Percentiles rank a stretch among this genome's conserved stretches.
Conservation (phyloP, 176 grass and related monocot genomes). For the Carex littledalei region DNA sequence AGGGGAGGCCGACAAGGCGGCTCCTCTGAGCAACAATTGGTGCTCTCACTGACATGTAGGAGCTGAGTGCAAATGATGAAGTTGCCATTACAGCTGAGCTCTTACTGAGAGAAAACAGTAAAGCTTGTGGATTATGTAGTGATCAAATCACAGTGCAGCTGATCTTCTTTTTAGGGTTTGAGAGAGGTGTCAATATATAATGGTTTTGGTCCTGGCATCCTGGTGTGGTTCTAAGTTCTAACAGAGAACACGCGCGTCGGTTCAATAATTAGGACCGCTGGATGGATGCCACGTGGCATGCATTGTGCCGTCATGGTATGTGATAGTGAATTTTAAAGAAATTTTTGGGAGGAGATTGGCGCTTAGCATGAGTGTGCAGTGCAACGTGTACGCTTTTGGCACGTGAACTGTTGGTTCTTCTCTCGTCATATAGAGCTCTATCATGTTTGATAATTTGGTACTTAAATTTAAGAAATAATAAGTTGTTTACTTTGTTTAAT, state of each 20-base stretch:
- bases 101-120: neutral
- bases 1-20: neutral
- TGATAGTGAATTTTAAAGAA: neutral
- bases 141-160: neutral
- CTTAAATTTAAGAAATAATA: too few species aligned
- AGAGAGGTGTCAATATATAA: neutral
- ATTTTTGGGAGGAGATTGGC: neutral
- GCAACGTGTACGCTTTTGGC: neutral
- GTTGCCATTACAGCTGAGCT: neutral
- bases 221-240: neutral
- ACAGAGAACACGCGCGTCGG: neutral
- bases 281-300: neutral
- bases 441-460: too few species aligned
- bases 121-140: neutral
- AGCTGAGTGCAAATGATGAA: neutral
- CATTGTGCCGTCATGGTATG: neutral
- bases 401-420: neutral
- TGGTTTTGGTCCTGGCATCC: neutral
- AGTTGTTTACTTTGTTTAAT: too few species aligned
- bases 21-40: neutral
- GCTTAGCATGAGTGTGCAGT: neutral
- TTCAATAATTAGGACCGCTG: neutral
- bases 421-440: too few species aligned
- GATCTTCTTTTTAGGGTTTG: neutral
- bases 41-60: slow-evolving; percentile 1